Percentiles rank a stretch among this genome's conserved stretches.
These are phyloP conservation scores for Paracamarosporium sp. DNA, from an alignment of 2,329 filamentous ascomycete species.

Conservation along the genomic window DNA sequence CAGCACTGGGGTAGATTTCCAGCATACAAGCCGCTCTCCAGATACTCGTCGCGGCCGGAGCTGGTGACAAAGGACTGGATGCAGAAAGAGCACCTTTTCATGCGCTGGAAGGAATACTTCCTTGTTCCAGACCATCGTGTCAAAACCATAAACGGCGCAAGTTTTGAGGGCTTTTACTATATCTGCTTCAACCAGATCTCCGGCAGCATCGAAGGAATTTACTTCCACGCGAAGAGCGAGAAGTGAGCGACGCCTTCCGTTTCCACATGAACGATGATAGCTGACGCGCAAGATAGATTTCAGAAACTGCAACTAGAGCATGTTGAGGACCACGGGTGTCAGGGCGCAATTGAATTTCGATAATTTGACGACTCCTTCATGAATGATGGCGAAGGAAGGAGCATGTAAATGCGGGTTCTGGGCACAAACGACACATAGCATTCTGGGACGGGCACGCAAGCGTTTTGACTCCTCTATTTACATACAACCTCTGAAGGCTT, in stretches of 20 bases:
- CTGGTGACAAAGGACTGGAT: constrained; percentile 72
- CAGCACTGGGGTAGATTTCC: constrained; percentile 92
- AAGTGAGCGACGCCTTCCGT: constrained; percentile 70
- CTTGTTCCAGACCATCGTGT: constrained; percentile 94
- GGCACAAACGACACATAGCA: constrained; percentile 32
- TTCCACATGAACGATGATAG: neutral
- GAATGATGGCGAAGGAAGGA: constrained; percentile 18
- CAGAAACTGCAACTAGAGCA: constrained; percentile 93
- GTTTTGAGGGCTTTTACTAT: constrained; percentile 98
- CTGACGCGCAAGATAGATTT: constrained; percentile 64
- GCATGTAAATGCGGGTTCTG: constrained; percentile 20
- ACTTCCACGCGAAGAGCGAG: constrained; percentile 97
- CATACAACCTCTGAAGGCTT: constrained; percentile 22
- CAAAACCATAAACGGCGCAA: constrained; percentile 88
- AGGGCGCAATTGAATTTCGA: constrained; percentile 86
- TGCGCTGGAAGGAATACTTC: constrained; percentile 99
- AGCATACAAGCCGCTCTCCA: constrained; percentile 79
- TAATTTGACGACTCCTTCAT: constrained; percentile 55
- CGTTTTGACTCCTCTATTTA: constrained; percentile 13
- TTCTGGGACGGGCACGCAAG: constrained; percentile 31
- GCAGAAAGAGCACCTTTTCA: constrained; percentile 89
- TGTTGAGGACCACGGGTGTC: constrained; percentile 83
- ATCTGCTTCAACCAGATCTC: constrained; percentile 96
- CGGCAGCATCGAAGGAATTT: constrained; percentile 89
- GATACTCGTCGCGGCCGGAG: constrained; percentile 64